Base-by-base conservation (phyloP, 2,329 filamentous ascomycete genomes). In the Ilyonectria robusta region DNA sequence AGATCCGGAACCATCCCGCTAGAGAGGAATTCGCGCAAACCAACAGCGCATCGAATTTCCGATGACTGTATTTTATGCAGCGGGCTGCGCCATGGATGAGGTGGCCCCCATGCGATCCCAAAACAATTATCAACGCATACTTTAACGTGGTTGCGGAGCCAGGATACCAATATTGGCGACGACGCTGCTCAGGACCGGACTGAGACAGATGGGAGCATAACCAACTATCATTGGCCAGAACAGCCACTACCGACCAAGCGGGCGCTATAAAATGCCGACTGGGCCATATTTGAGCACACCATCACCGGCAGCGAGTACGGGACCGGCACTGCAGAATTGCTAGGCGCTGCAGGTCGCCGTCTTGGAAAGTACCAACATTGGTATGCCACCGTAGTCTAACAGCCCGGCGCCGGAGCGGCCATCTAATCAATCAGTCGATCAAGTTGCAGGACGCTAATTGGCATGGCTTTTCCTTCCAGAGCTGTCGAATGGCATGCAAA, bases 341-440 rank as follows among this genome's bases (percentile, higher is more conserved):
- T 51, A 51, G 55, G 55, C 46, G 54, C 51, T 42, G 58, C 57
- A 51, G 33, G 53, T 59, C 10, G 51, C 60, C 46, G 21, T 65
- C 35, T 59, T 68, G 54, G 57, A 42, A 58, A 48, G 48, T 44
- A 59, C 54, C 57, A 60, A 62, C 29, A 29, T 33, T 31, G 51
- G 51, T 44, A 50, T 37, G 55, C 23, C 40, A 50, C 37, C 26
- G 44, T 35, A 42, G 44, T 54, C 50, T 29, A 44, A 19, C 54
- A 42, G 11, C 44, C 50, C 64, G 60, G 70, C 56, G 58, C 62
- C 54, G 42, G 59, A 53, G 40, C 58, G 63, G 59, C 42, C 70
- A 76, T 76, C 74, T 76, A 75, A 76, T 76, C 74, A 76, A 76
- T 76, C 74, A 74, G 68, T 74, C 31, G 74, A 76, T 75, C 73